These are phyloP conservation scores for Nothomitra cinnamomea DNA, from an alignment of 2,329 filamentous ascomycete species.

Conservation along the genomic window DNA sequence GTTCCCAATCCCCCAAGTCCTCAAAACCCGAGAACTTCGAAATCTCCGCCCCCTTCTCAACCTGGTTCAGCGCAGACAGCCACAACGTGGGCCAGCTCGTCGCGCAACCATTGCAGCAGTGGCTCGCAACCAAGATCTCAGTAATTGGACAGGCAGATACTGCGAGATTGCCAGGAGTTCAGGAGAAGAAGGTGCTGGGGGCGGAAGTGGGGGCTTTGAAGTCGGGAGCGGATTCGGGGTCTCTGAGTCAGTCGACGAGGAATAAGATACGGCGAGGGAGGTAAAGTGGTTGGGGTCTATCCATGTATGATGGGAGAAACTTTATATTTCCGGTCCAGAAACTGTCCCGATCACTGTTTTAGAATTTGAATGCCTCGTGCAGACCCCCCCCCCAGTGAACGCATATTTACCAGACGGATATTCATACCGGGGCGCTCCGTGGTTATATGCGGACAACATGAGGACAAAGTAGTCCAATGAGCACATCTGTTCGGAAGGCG, in stretches of 20 bases:
- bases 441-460: no score
- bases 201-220: background rate
- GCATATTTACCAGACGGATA: no score
- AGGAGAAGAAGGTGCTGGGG: background rate
- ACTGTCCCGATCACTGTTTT: no score
- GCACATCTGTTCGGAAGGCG: no score
- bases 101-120: conserved; percentile 58
- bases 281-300: no score
- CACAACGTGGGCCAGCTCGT: conserved; percentile 50
- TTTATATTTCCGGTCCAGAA: no score
- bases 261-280: background rate
- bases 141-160: conserved; percentile 49
- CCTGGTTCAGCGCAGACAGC: conserved; percentile 54
- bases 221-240: background rate
- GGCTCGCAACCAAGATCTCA: conserved; percentile 52
- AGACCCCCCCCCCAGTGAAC: no score
- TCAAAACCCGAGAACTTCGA: conserved; percentile 26
- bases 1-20: conserved; percentile 24
- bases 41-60: conserved; percentile 47
- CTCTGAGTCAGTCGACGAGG: background rate
- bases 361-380: no score
- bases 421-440: no score
- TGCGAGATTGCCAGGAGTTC: background rate
- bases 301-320: background rate
- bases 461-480: no score